phyloP scores from a whole-genome alignment of 2,329 filamentous ascomycete species.

The Penicillium sp. region DNA sequence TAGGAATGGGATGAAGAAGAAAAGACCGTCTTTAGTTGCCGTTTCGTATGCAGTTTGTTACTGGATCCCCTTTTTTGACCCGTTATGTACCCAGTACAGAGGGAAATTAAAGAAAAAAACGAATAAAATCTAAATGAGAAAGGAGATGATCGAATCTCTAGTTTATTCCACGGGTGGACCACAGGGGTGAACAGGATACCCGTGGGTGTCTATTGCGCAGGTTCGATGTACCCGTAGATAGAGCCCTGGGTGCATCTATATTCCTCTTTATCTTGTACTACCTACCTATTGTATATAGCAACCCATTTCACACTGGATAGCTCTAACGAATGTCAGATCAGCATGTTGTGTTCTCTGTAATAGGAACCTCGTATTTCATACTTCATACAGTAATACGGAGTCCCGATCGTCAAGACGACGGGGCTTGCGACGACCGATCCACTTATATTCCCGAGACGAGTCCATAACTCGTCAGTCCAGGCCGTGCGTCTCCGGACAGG shows the following conservation, averaged over 20 bases:
- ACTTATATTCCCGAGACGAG: slow-evolving; percentile 11
- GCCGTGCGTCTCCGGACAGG: not conserved
- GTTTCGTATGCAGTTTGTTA: not conserved
- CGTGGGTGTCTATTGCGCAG: not conserved
- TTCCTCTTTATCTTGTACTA: too few species aligned
- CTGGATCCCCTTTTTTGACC: not conserved
- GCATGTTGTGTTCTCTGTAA: not conserved
- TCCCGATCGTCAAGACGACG: slow-evolving; percentile 1
- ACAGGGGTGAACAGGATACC: not conserved
- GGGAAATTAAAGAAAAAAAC: not conserved
- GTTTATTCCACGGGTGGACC: not conserved
- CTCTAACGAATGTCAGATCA: too few species aligned
- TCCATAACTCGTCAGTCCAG: slow-evolving; percentile 6
- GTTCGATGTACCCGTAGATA: not conserved
- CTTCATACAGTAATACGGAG: not conserved
- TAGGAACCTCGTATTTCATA: not conserved
- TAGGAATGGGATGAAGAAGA: not conserved
- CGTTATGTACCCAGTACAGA: not conserved
- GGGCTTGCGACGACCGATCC: slow-evolving; percentile 19
- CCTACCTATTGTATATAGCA: too few species aligned
- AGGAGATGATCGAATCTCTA: not conserved
- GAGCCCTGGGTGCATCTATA: too few species aligned
- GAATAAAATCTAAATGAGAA: not conserved
- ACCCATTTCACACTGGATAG: too few species aligned
- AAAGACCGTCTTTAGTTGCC: not conserved